Conservation (phyloP, 2,329 filamentous ascomycete species). For the Venturiaceae sp. region DNA sequence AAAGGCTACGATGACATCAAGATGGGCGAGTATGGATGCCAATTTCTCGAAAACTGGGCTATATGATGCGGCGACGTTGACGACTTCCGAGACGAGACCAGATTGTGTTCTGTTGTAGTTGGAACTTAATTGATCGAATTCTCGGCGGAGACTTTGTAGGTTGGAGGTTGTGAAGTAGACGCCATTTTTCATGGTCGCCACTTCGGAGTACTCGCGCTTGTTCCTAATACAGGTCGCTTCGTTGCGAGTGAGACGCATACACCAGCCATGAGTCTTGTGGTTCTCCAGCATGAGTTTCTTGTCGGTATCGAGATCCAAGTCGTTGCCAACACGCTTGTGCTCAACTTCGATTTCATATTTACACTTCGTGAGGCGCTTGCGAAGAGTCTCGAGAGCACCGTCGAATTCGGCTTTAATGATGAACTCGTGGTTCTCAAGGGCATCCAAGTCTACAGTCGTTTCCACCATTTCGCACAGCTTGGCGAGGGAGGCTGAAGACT, state of each 20-base stretch:
- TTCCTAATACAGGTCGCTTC: slow-evolving; percentile 87
- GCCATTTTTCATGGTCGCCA: slow-evolving; percentile 96
- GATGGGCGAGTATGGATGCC: slow-evolving; percentile 77
- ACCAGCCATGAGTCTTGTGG: slow-evolving; percentile 92
- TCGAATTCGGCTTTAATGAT: slow-evolving; percentile 99
- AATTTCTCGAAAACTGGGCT: slow-evolving; percentile 85
- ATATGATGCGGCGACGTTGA: slow-evolving; percentile 88
- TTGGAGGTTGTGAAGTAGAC: slow-evolving; percentile 92
- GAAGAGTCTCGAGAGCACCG: slow-evolving; percentile 75
- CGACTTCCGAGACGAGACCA: slow-evolving; percentile 84
- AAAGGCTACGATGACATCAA: slow-evolving; percentile 91
- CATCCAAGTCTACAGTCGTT: slow-evolving; percentile 91
- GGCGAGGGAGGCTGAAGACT: slow-evolving; percentile 66
- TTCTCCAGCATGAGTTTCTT: slow-evolving; percentile 98
- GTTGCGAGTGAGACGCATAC: slow-evolving; percentile 81
- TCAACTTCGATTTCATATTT: slow-evolving; percentile 75
- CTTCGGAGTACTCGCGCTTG: slow-evolving; percentile 83
- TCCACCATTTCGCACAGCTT: slow-evolving; percentile 97
- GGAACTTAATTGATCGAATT: slow-evolving; percentile 87
- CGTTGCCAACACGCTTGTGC: slow-evolving; percentile 64
- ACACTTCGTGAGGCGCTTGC: slow-evolving; percentile 80
- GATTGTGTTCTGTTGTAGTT: slow-evolving; percentile 94
- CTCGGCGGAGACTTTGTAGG: slow-evolving; percentile 70
- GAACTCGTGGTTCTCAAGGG: slow-evolving; percentile 93
- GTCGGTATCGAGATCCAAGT: slow-evolving; percentile 85